phyloP scores from a whole-genome alignment of 345 rosid genomes.

The Turritis glabra region DNA sequence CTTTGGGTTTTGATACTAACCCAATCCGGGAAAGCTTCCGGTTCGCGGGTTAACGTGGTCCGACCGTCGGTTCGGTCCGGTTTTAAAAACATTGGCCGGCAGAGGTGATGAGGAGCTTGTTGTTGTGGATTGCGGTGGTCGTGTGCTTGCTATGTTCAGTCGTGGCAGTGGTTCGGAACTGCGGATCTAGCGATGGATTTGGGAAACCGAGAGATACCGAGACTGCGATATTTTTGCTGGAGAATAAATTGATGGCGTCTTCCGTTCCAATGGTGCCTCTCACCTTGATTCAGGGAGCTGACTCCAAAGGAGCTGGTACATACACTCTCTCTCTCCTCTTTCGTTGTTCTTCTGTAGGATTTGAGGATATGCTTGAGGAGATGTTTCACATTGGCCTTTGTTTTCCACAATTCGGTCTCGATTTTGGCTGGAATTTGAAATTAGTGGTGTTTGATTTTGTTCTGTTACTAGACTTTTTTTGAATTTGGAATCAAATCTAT shows the following conservation, averaged over 20 bases:
- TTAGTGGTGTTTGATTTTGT: background rate
- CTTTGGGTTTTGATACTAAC: too few species aligned
- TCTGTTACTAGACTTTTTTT: background rate
- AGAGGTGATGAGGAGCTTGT: slow-evolving; percentile 24
- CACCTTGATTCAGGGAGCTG: slow-evolving; percentile 84
- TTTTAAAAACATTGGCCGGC: too few species aligned
- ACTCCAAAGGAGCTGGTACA: slow-evolving; percentile 82
- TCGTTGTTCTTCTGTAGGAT: background rate
- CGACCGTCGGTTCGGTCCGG: too few species aligned
- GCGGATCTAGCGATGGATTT: slow-evolving; percentile 51
- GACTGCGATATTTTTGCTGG: slow-evolving; percentile 32
- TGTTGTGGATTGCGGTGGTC: background rate
- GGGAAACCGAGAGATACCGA: slow-evolving; percentile 35
- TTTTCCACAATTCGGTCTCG: background rate
- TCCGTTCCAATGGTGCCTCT: slow-evolving; percentile 62
- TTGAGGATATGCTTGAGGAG: background rate
- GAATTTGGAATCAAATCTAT: too few species aligned
- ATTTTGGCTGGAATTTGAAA: background rate
- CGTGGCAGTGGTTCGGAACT: slow-evolving; percentile 29
- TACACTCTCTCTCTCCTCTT: background rate
- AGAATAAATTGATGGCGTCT: slow-evolving; percentile 27
- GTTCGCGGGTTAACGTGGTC: too few species aligned
- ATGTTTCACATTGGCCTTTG: slow-evolving; percentile 3
- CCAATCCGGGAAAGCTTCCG: too few species aligned
- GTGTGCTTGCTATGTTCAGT: slow-evolving; percentile 24